Base-by-base conservation (phyloP, 345 rosid genomes). In the Corchorus capsularis region DNA sequence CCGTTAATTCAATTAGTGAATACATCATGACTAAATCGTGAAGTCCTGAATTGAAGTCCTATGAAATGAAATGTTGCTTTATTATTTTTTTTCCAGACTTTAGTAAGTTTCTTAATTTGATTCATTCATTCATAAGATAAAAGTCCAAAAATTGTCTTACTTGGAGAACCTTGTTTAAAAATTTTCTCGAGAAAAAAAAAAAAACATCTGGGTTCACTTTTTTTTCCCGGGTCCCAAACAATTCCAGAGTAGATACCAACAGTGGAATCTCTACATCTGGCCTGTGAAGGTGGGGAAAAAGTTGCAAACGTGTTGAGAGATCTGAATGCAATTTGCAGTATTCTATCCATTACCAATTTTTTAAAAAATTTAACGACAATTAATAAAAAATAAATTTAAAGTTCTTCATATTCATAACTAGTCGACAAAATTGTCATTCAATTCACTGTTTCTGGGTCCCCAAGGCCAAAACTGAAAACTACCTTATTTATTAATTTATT, bases 251-350 rank as follows among this genome's bases (percentile, higher is more conserved):
- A 45, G 47, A 45, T 17, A 53, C 56, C 20, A 54, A 20, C 34
- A 19, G 32, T 20, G 16, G 73, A 69, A 50, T 34, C 73, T 69
- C 5, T 16, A 52, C 73, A 69, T 17, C 32, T 69, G 60, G 45
- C 45, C 34, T 16, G 46, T 34, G 45, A 12, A 5, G 5, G 59
- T 15, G 43, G 15, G 43, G 41, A 32, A 32, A 52, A 50, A 14
- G 45, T 4, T 69, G 45, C 59, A 32, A 69, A 47, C 43, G 56
- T 67, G 55, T 6, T 69, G 56, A 34, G 27, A n/a, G 27, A 32
- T 67, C 41, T 27, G 71, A 14, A 13, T 16, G 6, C 71, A 47
- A 7, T 27, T 67, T 22, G 41, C 72, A 49, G 14, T 3, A 20
- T 27, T 27, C 63, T 59, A 59, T 65, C 52, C 16, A 63, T 47